Evolutionary conservation across 2,329 filamentous ascomycete species (phyloP).

Genomic region (Arthrobotrys sphaeroides): DNA sequence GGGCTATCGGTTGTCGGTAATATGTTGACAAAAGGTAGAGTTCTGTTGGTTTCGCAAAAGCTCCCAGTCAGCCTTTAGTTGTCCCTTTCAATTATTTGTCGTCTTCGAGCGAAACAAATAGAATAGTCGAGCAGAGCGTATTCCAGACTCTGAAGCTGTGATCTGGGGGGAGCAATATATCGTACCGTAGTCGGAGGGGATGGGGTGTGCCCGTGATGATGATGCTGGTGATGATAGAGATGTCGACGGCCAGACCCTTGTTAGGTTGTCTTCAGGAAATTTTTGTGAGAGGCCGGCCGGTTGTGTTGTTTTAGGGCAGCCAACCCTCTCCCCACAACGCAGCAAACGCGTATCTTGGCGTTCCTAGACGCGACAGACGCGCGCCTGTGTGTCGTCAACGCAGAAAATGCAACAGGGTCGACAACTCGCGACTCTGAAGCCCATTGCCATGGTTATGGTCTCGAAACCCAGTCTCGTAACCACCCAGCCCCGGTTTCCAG

Average conservation of each 20-base stretch:
- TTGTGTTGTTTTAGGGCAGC: constrained; percentile 53
- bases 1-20: constrained; percentile 40
- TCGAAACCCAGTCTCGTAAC: too few species aligned
- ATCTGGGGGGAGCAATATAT: constrained; percentile 30
- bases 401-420: constrained; percentile 29
- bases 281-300: constrained; percentile 46
- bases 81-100: constrained; percentile 27
- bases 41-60: constrained; percentile 23
- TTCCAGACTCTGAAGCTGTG: constrained; percentile 7
- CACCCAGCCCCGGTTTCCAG: too few species aligned
- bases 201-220: constrained; percentile 41
- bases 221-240: constrained; percentile 51
- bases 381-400: constrained; percentile 11
- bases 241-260: constrained; percentile 40
- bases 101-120: constrained; percentile 4
- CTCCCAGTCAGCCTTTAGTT: constrained; percentile 36
- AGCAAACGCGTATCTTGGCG: constrained; percentile 14
- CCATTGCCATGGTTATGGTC: too few species aligned
- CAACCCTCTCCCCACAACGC: constrained; percentile 43
- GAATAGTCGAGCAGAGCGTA: constrained; percentile 5
- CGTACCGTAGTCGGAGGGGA: constrained; percentile 51
- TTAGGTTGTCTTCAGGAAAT: constrained; percentile 46
- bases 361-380: background rate
- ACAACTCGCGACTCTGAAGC: background rate
- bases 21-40: constrained; percentile 25